Evolutionary conservation across 192 early-diverging fungal species (phyloP).

Genomic region (Phycomyces nitens): DNA sequence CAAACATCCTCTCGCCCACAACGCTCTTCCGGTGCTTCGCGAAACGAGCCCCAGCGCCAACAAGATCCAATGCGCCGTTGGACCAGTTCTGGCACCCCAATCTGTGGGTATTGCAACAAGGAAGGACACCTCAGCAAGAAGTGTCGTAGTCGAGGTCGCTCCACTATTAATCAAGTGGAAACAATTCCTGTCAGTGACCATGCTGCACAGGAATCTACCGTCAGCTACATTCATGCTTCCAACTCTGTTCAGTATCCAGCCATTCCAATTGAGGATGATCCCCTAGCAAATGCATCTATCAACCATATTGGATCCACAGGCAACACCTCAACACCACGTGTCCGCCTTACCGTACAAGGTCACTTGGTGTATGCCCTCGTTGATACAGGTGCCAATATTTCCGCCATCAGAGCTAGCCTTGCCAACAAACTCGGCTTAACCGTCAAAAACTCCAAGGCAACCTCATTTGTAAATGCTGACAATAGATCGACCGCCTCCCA

Average conservation of each 20-base stretch:
- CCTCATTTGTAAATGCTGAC: background rate
- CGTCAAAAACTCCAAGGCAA: background rate
- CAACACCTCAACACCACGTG: background rate
- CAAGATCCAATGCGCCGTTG: background rate
- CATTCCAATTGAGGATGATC: conserved; percentile 1
- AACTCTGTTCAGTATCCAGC: background rate
- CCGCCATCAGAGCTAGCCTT: background rate
- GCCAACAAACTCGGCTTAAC: background rate
- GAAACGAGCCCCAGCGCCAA: too few species aligned
- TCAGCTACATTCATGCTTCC: background rate
- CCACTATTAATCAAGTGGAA: background rate
- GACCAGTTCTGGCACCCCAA: background rate
- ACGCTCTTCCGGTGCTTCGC: background rate
- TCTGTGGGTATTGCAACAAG: conserved; percentile 2
- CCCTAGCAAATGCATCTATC: background rate
- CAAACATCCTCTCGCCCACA: too few species aligned
- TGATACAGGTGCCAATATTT: background rate
- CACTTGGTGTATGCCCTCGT: background rate
- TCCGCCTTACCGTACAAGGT: background rate
- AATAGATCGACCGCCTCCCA: background rate
- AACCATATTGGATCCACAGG: background rate
- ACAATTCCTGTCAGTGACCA: background rate
- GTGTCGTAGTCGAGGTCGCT: background rate
- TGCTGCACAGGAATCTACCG: background rate
- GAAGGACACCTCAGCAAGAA: conserved; percentile 4